These are phyloP conservation scores for Naganishia antarctica DNA, from an alignment of 768 basidiomycete species.

Conservation along the genomic window DNA sequence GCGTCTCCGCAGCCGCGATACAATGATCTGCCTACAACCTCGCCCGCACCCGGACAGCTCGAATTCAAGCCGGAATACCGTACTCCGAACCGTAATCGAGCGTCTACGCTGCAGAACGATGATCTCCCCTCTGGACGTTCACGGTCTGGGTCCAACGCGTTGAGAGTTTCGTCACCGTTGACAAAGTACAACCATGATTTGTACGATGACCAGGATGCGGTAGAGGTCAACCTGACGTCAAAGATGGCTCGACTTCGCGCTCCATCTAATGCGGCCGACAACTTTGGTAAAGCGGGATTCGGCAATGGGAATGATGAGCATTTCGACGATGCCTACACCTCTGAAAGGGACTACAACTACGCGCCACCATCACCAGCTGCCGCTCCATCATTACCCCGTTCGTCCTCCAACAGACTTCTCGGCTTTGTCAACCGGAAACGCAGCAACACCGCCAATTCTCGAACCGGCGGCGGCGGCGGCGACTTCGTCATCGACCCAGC, in stretches of 20 bases:
- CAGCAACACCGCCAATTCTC: slow-evolving; percentile 18
- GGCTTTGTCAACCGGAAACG: slow-evolving; percentile 21
- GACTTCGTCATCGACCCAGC: slow-evolving; percentile 25
- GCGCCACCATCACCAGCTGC: background rate
- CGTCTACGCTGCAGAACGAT: slow-evolving; percentile 9
- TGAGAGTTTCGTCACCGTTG: slow-evolving; percentile 19
- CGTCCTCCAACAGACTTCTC: slow-evolving; percentile 20
- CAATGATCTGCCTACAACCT: slow-evolving; percentile 1
- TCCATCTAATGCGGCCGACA: slow-evolving; percentile 6
- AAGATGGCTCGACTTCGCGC: slow-evolving; percentile 19
- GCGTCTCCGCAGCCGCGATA: slow-evolving; percentile 24
- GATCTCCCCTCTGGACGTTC: slow-evolving; percentile 10
- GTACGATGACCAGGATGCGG: background rate
- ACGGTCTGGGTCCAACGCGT: slow-evolving; percentile 5
- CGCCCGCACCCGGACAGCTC: background rate
- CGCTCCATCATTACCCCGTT: slow-evolving; percentile 2
- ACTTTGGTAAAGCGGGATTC: background rate
- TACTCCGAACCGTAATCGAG: slow-evolving; percentile 12
- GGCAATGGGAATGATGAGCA: background rate
- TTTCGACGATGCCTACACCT: background rate
- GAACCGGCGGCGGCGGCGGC: background rate
- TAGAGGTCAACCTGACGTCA: background rate
- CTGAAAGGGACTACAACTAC: slow-evolving; percentile 14
- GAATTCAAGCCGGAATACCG: slow-evolving; percentile 18
- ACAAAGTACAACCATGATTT: slow-evolving; percentile 9